A percentile compares a stretch with the other conserved stretches of the same genome.
phyloP scores from a whole-genome alignment of 768 basidiomycete genomes.

The Termitomyces sp. region DNA sequence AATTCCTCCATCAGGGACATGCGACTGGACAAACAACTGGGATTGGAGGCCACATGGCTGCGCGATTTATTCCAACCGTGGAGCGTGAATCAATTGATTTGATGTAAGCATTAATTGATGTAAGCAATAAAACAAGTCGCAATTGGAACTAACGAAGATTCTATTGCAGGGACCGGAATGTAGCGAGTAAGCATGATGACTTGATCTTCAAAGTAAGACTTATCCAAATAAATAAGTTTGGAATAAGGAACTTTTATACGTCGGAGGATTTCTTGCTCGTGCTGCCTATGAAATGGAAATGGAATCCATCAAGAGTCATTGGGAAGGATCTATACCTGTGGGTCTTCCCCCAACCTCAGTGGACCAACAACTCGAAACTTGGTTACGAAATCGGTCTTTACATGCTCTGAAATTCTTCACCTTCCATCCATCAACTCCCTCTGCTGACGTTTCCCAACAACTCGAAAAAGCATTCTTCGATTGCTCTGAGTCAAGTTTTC shows the following conservation, averaged over 20 bases:
- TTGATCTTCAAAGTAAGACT: slow-evolving; percentile 3
- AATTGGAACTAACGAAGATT: not conserved
- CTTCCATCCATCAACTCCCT: slow-evolving; percentile 85
- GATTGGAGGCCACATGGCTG: slow-evolving; percentile 55
- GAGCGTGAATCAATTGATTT: slow-evolving; percentile 92
- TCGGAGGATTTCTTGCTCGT: slow-evolving; percentile 80
- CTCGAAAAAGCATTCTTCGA: slow-evolving; percentile 79
- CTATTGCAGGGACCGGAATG: slow-evolving; percentile 65
- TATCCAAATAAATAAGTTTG: slow-evolving; percentile 44
- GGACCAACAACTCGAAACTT: slow-evolving; percentile 37
- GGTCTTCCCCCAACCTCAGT: slow-evolving; percentile 20
- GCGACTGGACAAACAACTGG: slow-evolving; percentile 93
- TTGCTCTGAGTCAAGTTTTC: slow-evolving; percentile 50
- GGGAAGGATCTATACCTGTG: slow-evolving; percentile 43
- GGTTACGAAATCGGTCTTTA: slow-evolving; percentile 55
- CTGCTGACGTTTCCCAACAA: slow-evolving; percentile 61
- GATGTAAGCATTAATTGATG: too few species aligned
- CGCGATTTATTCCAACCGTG: slow-evolving; percentile 92
- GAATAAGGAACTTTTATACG: slow-evolving; percentile 85
- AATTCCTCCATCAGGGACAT: slow-evolving; percentile 59
- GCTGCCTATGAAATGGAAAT: slow-evolving; percentile 84
- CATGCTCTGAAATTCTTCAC: slow-evolving; percentile 90
- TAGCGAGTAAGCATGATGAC: slow-evolving; percentile 46
- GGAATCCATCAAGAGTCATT: slow-evolving; percentile 47
- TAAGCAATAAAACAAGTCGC: too few species aligned